phyloP scores from a whole-genome alignment of 768 basidiomycete species.

The Hydnomerulius pinastri region DNA sequence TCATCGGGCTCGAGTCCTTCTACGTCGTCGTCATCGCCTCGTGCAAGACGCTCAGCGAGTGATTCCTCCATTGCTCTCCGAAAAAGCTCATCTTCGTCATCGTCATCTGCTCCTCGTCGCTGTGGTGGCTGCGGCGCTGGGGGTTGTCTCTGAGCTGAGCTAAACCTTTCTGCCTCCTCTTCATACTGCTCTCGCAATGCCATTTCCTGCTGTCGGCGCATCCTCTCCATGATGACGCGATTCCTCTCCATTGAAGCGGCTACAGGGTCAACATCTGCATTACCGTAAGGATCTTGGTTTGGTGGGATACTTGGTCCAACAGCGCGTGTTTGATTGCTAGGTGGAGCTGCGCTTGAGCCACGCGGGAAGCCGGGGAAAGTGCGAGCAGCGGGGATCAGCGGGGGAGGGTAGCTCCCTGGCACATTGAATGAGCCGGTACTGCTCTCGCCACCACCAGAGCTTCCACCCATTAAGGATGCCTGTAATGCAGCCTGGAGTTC shows the following conservation, averaged over 20 bases:
- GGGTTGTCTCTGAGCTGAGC: constrained; percentile 9
- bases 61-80: constrained; percentile 42
- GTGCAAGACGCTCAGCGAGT: constrained; percentile 18
- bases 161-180: constrained; percentile 36
- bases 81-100: constrained; percentile 59
- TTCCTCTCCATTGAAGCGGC: constrained; percentile 69
- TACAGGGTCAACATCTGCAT: constrained; percentile 51
- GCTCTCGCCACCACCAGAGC: constrained; percentile 1
- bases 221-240: constrained; percentile 58
- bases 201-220: constrained; percentile 65
- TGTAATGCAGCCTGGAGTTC: constrained; percentile 87
- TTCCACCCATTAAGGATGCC: constrained; percentile 60
- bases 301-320: constrained; percentile 23
- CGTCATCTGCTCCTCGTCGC: constrained; percentile 16
- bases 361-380: constrained; percentile 27
- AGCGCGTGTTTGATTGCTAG: constrained; percentile 15
- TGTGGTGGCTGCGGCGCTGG: constrained; percentile 2
- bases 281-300: constrained; percentile 31
- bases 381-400: constrained; percentile 28
- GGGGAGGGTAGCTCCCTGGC: constrained; percentile 17
- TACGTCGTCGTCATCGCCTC: constrained; percentile 20
- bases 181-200: constrained; percentile 64
- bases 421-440: constrained; percentile 11
- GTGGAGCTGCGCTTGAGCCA: constrained; percentile 9
- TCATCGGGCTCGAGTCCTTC: constrained; percentile 23